phyloP scores from a whole-genome alignment of 2,329 filamentous ascomycete genomes.

The Penicillium glabrum region DNA sequence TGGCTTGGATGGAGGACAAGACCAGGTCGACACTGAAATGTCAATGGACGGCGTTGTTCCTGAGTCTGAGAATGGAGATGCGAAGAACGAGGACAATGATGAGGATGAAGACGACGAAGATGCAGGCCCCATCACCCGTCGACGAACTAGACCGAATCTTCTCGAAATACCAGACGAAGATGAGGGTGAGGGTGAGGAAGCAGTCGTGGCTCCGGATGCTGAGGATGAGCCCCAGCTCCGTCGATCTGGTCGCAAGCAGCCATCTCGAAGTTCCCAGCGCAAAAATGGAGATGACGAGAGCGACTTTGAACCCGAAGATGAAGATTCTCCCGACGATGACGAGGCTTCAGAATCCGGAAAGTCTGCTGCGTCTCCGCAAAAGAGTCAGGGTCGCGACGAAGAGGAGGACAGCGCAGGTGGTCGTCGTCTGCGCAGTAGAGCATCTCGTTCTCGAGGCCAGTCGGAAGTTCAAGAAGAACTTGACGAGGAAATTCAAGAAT shows the following conservation, averaged over 20 bases:
- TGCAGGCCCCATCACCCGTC: constrained; percentile 52
- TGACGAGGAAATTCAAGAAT: constrained; percentile 58
- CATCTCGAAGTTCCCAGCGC: constrained; percentile 43
- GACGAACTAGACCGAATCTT: constrained; percentile 35
- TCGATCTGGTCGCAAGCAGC: constrained; percentile 42
- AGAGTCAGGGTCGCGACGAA: constrained; percentile 45
- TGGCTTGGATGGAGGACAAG: constrained; percentile 19
- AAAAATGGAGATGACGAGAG: constrained; percentile 57
- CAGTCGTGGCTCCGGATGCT: constrained; percentile 32
- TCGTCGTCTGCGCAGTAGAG: constrained; percentile 53
- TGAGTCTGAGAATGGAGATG: constrained; percentile 42
- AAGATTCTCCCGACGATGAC: constrained; percentile 51
- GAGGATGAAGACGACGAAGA: constrained; percentile 54
- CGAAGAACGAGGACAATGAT: constrained; percentile 33
- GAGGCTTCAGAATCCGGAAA: constrained; percentile 55
- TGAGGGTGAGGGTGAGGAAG: constrained; percentile 22
- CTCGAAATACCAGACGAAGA: constrained; percentile 17
- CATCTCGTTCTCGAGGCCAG: constrained; percentile 46
- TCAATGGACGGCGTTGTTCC: constrained; percentile 38
- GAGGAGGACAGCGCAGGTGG: constrained; percentile 49
- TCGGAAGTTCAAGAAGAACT: constrained; percentile 56
- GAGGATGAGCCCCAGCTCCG: constrained; percentile 32
- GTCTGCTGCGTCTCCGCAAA: constrained; percentile 44
- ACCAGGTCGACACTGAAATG: constrained; percentile 36
- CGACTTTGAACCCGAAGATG: constrained; percentile 62